Evolutionary conservation across 768 basidiomycete species (phyloP), one percentile per base, ranked within the genome.

Genomic region (Calocybe indica): DNA sequence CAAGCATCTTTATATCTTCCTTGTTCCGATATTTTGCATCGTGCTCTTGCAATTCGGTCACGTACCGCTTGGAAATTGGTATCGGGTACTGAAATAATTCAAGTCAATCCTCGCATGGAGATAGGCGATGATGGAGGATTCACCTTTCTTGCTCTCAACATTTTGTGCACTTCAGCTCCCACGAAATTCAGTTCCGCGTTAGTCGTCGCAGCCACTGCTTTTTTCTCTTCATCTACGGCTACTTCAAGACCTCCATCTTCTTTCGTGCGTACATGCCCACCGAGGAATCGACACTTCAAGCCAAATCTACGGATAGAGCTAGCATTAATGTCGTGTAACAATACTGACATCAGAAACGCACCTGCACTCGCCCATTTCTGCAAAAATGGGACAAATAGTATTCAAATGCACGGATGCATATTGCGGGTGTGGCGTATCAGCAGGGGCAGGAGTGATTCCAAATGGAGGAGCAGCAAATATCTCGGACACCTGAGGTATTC

Each of bases 241-340:
- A 85, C 58, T 22, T 62, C 62, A 11, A 78, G 55, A 2, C 63
- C 52, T 1, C 78, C 81, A 11, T 72, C 72, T 31, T 74, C 69
- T 34, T 43, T 43, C 33, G 67, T 65, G 12, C 59, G 65, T 8
- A 85, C 67, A 63, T 99, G 95, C 3, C 79, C 83, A 9, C 86
- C 85, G 5, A 96, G 76, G 65, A 88, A 96, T 2, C 96, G 82
- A 62, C 96, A 99, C 63, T 92, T 91, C 63, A 88, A 83, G 8
- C 93, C 96, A 56, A 79, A 81, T 45, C 74, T 78, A 48, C 14
- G n/a, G 30, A 14, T 32, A 39, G 40, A 40, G 8, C 8, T 15
- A 13, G 13, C 13, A n/a, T 9, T 41, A 14, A 48, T n/a, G 13
- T 15, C 6, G 28, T 13, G 35, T 30, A 33, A 6, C 5, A 13